These are phyloP conservation scores for Neonectria sp. DNA, from an alignment of 2,329 filamentous ascomycete species.

Conservation along the genomic window DNA sequence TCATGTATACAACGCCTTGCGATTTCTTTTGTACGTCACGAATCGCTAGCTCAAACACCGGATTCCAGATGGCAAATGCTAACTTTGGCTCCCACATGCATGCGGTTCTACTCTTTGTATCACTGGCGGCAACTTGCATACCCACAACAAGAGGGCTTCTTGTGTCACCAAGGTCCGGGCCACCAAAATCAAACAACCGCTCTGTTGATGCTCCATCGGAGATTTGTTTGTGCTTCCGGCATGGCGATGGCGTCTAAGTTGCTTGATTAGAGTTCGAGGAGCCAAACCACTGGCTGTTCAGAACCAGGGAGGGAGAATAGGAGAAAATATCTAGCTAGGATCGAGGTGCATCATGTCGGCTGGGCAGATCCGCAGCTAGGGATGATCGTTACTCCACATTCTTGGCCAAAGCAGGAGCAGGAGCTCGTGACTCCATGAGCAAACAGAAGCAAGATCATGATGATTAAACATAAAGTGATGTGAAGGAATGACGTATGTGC, in stretches of 20 bases:
- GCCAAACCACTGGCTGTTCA: background rate
- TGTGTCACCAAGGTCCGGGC: background rate
- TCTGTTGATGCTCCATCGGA: background rate
- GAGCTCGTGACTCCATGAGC: background rate
- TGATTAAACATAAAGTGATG: background rate
- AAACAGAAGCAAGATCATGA: background rate
- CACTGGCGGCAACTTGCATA: background rate
- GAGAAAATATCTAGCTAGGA: background rate
- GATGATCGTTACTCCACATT: background rate
- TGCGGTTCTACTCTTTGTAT: background rate
- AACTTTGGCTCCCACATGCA: background rate
- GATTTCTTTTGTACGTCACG: background rate
- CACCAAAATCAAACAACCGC: background rate
- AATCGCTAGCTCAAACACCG: background rate
- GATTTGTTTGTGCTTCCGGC: background rate
- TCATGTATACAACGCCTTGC: background rate
- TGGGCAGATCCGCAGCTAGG: background rate
- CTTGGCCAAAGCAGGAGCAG: background rate
- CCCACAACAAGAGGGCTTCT: background rate
- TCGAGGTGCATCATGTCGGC: conserved; percentile 1
- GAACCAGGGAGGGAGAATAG: background rate
- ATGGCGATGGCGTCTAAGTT: background rate
- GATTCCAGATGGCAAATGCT: background rate
- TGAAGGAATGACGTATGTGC: background rate
- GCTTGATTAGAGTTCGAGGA: background rate